Percentiles rank a stretch among this genome's conserved stretches.
Conservation (phyloP, 179 eudicot species). For the Beta corolliflora region DNA sequence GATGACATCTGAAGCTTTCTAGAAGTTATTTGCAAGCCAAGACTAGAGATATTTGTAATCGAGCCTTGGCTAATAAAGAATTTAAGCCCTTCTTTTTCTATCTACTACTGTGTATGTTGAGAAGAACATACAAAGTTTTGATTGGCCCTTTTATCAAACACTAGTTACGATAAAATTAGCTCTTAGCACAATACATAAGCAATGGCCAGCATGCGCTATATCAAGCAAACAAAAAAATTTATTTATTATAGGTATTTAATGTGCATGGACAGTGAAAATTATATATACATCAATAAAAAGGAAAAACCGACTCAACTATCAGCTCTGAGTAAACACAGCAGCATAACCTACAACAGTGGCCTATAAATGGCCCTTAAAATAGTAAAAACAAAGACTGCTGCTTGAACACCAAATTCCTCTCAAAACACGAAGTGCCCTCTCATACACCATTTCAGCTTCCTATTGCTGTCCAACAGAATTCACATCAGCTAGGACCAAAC, state of each 20-base stretch:
- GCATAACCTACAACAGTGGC: slow-evolving; percentile 36
- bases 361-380: slow-evolving; percentile 37
- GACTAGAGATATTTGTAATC: not conserved
- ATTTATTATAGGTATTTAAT: slow-evolving; percentile 33
- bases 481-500: slow-evolving; percentile 52
- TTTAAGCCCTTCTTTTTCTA: not conserved
- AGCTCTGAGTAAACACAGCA: slow-evolving; percentile 46
- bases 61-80: not conserved
- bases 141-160: slow-evolving; percentile 6
- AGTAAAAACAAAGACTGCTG: slow-evolving; percentile 47
- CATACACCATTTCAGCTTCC: slow-evolving; percentile 48
- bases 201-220: slow-evolving; percentile 17
- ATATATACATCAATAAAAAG: slow-evolving; percentile 41
- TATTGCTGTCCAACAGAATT: slow-evolving; percentile 51
- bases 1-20: slow-evolving; percentile 16
- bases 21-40: not conserved
- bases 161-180: slow-evolving; percentile 8
- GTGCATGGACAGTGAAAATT: slow-evolving; percentile 40
- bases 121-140: slow-evolving; percentile 1
- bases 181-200: slow-evolving; percentile 20
- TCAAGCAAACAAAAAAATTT: slow-evolving; percentile 24
- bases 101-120: not conserved
- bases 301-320: slow-evolving; percentile 40
- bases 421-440: slow-evolving; percentile 33
- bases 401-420: slow-evolving; percentile 41